Evolutionary conservation across 108 stramenopile genomes (phyloP), one percentile per base, ranked within the genome.

Genomic region (Discostella stelligeroides): DNA sequence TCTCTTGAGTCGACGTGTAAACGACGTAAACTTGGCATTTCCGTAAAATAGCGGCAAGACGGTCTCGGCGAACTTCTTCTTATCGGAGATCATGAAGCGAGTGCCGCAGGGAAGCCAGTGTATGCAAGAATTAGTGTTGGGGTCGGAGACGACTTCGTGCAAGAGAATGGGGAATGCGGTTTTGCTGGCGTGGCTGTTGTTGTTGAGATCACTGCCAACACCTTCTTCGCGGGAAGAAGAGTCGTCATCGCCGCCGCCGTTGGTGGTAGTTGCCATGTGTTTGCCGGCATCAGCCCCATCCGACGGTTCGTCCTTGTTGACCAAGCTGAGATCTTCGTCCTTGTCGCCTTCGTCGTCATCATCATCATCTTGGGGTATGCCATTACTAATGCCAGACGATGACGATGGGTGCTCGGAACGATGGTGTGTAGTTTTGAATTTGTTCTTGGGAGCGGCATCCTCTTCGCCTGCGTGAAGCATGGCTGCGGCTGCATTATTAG

Each of bases 21-120:
- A 89, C 41, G 82, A 84, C 34, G 86, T 89, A 70, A 85, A 89
- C 80, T 89, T 86, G 70, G 76, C 75, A 29, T 68, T 60, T 45
- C 65, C 74, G 66, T 86, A 86, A 29, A 83, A 85, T 21, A 37
- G 51, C 5, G 88, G 84, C 70, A 89, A 81, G 53, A 89, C 76
- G 10, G 81, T 65, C 20, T 56, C 59, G 28, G 80, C 81, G 40
- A 89, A 89, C 17, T 63, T 64, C 57, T 86, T 74, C 75, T 86
- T 86, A 55, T 86, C 82, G 37, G 84, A 71, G 9, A 89, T 85
- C 63, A 82, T 86, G 72, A 89, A 89, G 13, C 82, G 79, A 11
- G 81, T 82, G n/a, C 85, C 84, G 21, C 70, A 73, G 11, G 83
- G 73, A 4, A 86, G 76, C 88, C 88, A 89, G 39, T 70, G 70